Conservation (phyloP, 257 asterid genomes). For the Solanum okadae region DNA sequence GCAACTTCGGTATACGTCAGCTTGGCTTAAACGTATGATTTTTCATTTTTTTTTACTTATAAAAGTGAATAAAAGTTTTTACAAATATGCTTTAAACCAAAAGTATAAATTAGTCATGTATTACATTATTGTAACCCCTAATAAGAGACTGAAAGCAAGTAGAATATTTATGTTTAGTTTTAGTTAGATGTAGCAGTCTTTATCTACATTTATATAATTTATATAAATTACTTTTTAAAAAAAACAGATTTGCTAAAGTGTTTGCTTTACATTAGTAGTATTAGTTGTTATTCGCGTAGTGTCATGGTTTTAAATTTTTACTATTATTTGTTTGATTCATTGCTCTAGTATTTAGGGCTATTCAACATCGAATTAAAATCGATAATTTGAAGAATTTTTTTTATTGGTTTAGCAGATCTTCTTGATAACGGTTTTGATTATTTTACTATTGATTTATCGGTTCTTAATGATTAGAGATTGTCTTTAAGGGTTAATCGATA, state of each 20-base stretch:
- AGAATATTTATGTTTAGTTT: not conserved
- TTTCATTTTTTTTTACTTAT: not conserved
- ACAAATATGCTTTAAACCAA: not conserved
- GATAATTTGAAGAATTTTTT: no score
- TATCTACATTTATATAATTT: not conserved
- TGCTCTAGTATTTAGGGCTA: no score
- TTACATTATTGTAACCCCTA: not conserved
- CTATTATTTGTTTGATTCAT: no score
- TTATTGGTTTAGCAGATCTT: no score
- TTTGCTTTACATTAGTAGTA: not conserved
- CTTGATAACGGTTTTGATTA: no score
- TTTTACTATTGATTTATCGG: no score
- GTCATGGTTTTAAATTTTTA: not conserved
- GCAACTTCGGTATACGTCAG: conserved; percentile 37
- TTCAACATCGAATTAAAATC: no score
- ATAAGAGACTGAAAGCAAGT: not conserved
- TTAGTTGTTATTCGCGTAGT: not conserved
- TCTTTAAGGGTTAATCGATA: no score
- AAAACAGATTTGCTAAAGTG: not conserved
- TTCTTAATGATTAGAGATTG: no score
- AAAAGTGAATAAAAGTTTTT: not conserved
- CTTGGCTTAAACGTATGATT: conserved; percentile 5
- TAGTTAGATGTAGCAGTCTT: not conserved
- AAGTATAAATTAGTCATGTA: not conserved
- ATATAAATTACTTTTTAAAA: no score